phyloP scores from a whole-genome alignment of 495 filamentous ascomycete species.

The Massariosphaeria phaeospora region DNA sequence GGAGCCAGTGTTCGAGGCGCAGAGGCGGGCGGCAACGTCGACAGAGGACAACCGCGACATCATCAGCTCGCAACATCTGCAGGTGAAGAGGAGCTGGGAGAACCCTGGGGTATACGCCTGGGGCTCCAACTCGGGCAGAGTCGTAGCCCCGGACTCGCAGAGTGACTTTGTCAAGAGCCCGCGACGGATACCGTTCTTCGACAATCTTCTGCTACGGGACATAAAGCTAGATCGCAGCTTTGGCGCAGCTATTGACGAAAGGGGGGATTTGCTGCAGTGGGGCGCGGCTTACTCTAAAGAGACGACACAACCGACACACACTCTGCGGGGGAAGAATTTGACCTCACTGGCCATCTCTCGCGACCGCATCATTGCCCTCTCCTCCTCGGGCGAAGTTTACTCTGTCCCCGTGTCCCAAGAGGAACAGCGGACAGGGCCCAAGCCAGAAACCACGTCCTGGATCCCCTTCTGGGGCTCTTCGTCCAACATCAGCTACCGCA shows the following conservation, averaged over 20 bases:
- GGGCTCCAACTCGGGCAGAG: conserved; percentile 82
- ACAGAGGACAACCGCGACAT: conserved; percentile 67
- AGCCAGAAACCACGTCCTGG: conserved; percentile 63
- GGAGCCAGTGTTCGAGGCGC: conserved; percentile 57
- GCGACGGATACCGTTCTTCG: conserved; percentile 73
- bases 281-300: conserved; percentile 66
- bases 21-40: conserved; percentile 45
- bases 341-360: conserved; percentile 64
- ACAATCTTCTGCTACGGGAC: conserved; percentile 78
- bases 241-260: conserved; percentile 83
- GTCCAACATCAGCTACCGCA: conserved; percentile 64
- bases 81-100: conserved; percentile 83
- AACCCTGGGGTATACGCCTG: conserved; percentile 88
- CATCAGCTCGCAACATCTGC: conserved; percentile 70
- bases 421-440: conserved; percentile 62
- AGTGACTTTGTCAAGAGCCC: conserved; percentile 74
- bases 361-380: conserved; percentile 78
- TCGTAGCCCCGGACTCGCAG: conserved; percentile 77
- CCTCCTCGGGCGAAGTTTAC: conserved; percentile 74
- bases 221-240: conserved; percentile 78
- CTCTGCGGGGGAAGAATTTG: conserved; percentile 77
- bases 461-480: conserved; percentile 62
- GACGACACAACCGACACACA: conserved; percentile 56
- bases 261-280: conserved; percentile 90
- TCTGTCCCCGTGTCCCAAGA: conserved; percentile 71